These are phyloP conservation scores for Flammula alnicola DNA, from an alignment of 1,284 basidiomycete genomes.

Conservation along the genomic window DNA sequence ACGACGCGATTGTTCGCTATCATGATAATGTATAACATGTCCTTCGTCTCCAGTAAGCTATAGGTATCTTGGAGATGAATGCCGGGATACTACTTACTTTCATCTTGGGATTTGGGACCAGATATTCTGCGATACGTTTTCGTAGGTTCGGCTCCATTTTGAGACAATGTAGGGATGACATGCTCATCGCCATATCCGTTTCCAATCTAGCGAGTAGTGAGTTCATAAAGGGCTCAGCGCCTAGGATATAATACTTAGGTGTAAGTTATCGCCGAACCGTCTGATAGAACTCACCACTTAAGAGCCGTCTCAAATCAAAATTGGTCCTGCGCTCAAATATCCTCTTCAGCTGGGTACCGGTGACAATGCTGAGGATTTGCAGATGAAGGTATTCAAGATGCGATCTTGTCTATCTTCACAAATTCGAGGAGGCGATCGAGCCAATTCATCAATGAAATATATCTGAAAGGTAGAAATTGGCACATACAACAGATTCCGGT, in stretches of 20 bases:
- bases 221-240: conserved; percentile 82
- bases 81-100: conserved; percentile 54
- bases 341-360: conserved; percentile 79
- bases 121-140: conserved; percentile 72
- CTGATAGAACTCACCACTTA: conserved; percentile 63
- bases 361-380: conserved; percentile 90
- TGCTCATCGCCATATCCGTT: conserved; percentile 79
- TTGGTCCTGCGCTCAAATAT: conserved; percentile 91
- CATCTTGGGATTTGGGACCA: conserved; percentile 80
- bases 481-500: conserved; percentile 88
- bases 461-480: not conserved
- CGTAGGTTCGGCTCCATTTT: conserved; percentile 73
- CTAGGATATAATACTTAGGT: conserved; percentile 40
- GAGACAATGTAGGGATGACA: conserved; percentile 82
- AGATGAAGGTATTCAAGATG: conserved; percentile 96
- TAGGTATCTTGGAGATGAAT: not conserved
- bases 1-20: conserved; percentile 82
- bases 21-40: conserved; percentile 57
- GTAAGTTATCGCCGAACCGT: not conserved
- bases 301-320: conserved; percentile 86
- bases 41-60: conserved; percentile 1
- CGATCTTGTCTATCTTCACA: conserved; percentile 80
- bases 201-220: conserved; percentile 75
- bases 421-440: conserved; percentile 33
- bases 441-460: conserved; percentile 5